A percentile compares a stretch with the other conserved stretches of the same genome.
These are phyloP conservation scores for Candida quercuum DNA, from an alignment of 805 yeast genomes.

Conservation along the genomic window DNA sequence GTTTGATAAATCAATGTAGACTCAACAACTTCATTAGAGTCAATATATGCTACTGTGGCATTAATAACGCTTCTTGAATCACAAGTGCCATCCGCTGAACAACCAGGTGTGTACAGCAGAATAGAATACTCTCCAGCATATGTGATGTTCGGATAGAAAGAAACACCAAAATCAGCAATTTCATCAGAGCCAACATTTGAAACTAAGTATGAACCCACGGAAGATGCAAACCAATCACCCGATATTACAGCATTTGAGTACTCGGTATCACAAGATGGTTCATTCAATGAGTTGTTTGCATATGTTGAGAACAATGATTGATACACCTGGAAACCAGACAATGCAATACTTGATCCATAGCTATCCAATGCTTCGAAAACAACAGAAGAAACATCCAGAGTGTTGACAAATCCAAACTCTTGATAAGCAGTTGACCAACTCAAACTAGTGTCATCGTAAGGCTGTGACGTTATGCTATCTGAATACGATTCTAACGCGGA, in stretches of 20 bases:
- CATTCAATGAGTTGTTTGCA: conserved; percentile 72
- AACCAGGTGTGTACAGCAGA: conserved; percentile 82
- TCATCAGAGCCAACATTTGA: conserved; percentile 24
- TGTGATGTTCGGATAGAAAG: conserved; percentile 62
- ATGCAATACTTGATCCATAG: conserved; percentile 64
- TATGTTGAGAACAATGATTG: conserved; percentile 51
- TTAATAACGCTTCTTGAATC: conserved; percentile 67
- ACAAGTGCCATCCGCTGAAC: conserved; percentile 65
- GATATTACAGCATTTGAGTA: conserved; percentile 25
- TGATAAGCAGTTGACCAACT: conserved; percentile 46
- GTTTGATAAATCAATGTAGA: conserved; percentile 64
- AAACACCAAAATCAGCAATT: conserved; percentile 32
- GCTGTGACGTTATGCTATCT: conserved; percentile 6
- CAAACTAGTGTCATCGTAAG: conserved; percentile 30
- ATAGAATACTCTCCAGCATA: conserved; percentile 73
- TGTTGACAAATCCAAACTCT: conserved; percentile 78
- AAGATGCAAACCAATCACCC: conserved; percentile 26
- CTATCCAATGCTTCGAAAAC: conserved; percentile 60
- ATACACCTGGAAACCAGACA: conserved; percentile 69
- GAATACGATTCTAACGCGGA: conserved; percentile 25
- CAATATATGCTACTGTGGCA: conserved; percentile 54
- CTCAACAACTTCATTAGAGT: conserved; percentile 31
- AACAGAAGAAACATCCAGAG: conserved; percentile 52
- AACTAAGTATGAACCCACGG: conserved; percentile 31
- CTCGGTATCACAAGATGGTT: conserved; percentile 46